A percentile compares a stretch with the other conserved stretches of the same genome.
Evolutionary conservation across 352 stramenopile genomes (phyloP).

Genomic region (Aphanomyces cochlioides): DNA sequence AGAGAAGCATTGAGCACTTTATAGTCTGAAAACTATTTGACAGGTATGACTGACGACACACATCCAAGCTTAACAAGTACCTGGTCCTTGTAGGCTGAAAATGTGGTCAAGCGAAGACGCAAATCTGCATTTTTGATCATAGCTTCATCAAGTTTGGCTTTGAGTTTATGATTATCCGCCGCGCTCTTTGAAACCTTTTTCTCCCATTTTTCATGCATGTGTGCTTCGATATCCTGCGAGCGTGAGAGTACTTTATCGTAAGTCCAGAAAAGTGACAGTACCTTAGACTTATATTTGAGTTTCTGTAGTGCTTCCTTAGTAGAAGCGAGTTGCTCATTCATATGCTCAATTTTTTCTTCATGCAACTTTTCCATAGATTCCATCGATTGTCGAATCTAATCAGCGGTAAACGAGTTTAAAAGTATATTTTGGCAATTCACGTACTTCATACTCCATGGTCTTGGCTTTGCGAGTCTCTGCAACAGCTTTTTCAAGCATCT

Average conservation of each 20-base stretch:
- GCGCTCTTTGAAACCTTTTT: slow-evolving; percentile 67
- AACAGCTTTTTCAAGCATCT: slow-evolving; percentile 38
- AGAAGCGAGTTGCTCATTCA: slow-evolving; percentile 60
- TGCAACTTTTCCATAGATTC: slow-evolving; percentile 39
- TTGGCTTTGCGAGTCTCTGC: slow-evolving; percentile 29
- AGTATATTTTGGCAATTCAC: neutral
- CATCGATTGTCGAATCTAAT: slow-evolving; percentile 21
- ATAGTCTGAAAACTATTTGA: slow-evolving; percentile 49
- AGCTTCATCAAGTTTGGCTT: slow-evolving; percentile 69
- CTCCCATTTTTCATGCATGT: slow-evolving; percentile 75
- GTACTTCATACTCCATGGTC: slow-evolving; percentile 55
- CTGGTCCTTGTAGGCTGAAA: slow-evolving; percentile 64
- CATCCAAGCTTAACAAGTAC: slow-evolving; percentile 35
- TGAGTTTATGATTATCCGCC: slow-evolving; percentile 57
- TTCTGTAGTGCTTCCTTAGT: slow-evolving; percentile 51
- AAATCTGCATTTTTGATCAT: slow-evolving; percentile 74
- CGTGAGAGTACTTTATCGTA: no score
- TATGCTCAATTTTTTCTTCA: slow-evolving; percentile 52
- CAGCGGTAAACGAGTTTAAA: neutral
- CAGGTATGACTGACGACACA: neutral
- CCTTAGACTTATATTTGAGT: slow-evolving; percentile 56
- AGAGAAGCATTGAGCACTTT: slow-evolving; percentile 50
- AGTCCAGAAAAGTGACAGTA: slow-evolving; percentile 20
- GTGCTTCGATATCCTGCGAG: slow-evolving; percentile 50
- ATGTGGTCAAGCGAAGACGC: slow-evolving; percentile 61